Base-by-base conservation (phyloP, 352 stramenopile species). In the Halophytophthora polymorphica region DNA sequence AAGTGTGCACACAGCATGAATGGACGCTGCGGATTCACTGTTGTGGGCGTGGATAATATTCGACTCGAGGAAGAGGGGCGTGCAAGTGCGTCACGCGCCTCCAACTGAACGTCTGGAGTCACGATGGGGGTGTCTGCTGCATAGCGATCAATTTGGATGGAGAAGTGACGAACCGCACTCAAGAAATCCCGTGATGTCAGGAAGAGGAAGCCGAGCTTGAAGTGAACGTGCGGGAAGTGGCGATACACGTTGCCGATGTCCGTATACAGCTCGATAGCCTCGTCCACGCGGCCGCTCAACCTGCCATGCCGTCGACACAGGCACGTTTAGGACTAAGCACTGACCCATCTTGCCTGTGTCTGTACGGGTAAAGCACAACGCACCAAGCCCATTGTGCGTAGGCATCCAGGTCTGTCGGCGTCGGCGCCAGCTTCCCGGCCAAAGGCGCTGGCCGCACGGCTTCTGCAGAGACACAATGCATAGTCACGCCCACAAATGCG, bases 191-290 rank as follows among this genome's bases (percentile, higher is more conserved):
- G 47, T 3, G 67, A 38, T 6, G 54, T 41, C 17, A 81, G 60
- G 19, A 65, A 81, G 11, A 84, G 54, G 29, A 63, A 81, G 1
- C 67, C 73, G 22, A 84, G 59, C 53, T 84, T 84, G 53, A 84
- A 84, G 55, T 81, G 70, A 3, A 78, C 71, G 45, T 84, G 70
- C 14, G 70, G 67, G 5, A 71, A 72, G 12, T 56, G 46, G 15
- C 51, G 56, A 33, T 76, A 67, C 33, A 66, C 58, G 36, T 62
- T 58, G 12, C 59, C 68, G 34, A 82, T 54, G 35, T 78, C 67
- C 45, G 56, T 45, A 37, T 82, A 78, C 18, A 82, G 65, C 6
- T 82, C 71, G 51, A 78, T 67, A 0, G 68, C 71, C 29, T 82
- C 71, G 28, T 62, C 65, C 8, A 78, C 50, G 19, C 71, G 67